Conservation (phyloP, 2,329 filamentous ascomycete species). For the Hysterium pulicare region DNA sequence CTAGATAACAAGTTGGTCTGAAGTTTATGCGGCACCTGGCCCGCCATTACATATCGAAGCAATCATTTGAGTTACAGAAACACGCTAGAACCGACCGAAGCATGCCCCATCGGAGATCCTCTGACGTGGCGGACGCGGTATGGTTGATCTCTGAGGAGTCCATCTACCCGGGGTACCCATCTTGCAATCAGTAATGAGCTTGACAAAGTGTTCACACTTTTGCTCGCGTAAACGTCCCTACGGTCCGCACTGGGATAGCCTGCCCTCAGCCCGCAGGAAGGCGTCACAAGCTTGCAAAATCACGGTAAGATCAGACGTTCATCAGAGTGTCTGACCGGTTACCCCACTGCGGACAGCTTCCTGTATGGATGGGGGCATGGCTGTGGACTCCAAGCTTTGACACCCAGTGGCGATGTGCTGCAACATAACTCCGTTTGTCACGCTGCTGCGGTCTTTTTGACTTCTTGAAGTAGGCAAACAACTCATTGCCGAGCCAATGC, state of each 20-base stretch:
- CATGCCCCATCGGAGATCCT: slow-evolving; percentile 49
- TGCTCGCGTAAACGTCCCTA: slow-evolving; percentile 23
- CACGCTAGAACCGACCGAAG: slow-evolving; percentile 48
- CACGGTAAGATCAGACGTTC: slow-evolving; percentile 26
- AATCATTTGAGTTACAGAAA: slow-evolving; percentile 41
- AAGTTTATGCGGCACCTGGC: slow-evolving; percentile 43
- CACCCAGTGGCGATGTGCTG: slow-evolving; percentile 33
- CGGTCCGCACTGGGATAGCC: slow-evolving; percentile 27
- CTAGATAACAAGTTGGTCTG: slow-evolving; percentile 42
- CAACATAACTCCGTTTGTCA: slow-evolving; percentile 24
- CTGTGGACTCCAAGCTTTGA: slow-evolving; percentile 16
- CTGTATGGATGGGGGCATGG: slow-evolving; percentile 18
- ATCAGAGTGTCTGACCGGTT: slow-evolving; percentile 34
- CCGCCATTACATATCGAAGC: slow-evolving; percentile 44
- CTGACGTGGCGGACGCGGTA: slow-evolving; percentile 50
- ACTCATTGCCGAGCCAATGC: slow-evolving; percentile 31
- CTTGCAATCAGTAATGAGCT: slow-evolving; percentile 38
- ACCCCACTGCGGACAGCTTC: slow-evolving; percentile 25
- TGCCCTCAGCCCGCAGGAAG: slow-evolving; percentile 24
- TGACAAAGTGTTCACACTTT: slow-evolving; percentile 29
- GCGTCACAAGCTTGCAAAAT: slow-evolving; percentile 25
- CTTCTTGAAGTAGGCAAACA: slow-evolving; percentile 23
- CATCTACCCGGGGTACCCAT: slow-evolving; percentile 36
- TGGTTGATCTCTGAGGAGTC: slow-evolving; percentile 40
- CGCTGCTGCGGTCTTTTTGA: slow-evolving; percentile 23